These are phyloP conservation scores for Candida glucosophila DNA, from an alignment of 1,139 yeast genomes.

Conservation along the genomic window DNA sequence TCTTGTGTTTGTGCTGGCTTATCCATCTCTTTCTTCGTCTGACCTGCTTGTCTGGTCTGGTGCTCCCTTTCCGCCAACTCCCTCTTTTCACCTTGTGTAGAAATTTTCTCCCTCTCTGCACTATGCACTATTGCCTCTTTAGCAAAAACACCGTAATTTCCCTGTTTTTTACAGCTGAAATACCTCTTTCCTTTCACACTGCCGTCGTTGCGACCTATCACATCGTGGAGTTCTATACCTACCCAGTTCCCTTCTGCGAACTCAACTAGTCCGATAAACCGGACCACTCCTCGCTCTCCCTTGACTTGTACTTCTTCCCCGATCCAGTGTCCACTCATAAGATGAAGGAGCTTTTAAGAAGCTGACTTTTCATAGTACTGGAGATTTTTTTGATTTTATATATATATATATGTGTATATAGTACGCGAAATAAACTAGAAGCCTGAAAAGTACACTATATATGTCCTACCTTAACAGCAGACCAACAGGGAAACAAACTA, in stretches of 20 bases:
- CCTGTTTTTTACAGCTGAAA: conserved; percentile 40
- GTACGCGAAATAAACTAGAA: conserved; percentile 1
- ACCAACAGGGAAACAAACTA: not conserved
- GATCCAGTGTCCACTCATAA: conserved; percentile 6
- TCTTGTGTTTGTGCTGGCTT: conserved; percentile 2
- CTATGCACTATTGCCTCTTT: conserved; percentile 16
- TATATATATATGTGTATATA: too few relatives aligned
- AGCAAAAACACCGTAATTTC: conserved; percentile 54
- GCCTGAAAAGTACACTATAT: conserved; percentile 1
- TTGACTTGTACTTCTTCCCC: conserved; percentile 37
- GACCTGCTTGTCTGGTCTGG: conserved; percentile 12
- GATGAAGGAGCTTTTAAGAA: too few relatives aligned
- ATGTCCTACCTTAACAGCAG: conserved; percentile 1
- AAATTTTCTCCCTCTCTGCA: conserved; percentile 1
- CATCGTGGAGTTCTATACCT: conserved; percentile 62
- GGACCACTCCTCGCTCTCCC: conserved; percentile 35
- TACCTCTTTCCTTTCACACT: conserved; percentile 55
- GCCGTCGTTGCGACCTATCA: conserved; percentile 77
- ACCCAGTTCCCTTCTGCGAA: conserved; percentile 69
- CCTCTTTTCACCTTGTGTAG: conserved; percentile 7
- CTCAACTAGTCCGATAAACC: conserved; percentile 43
- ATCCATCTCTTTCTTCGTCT: conserved; percentile 12
- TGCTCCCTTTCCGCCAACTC: conserved; percentile 20
- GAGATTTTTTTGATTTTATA: too few relatives aligned
- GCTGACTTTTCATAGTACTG: too few relatives aligned